These are phyloP conservation scores for Sequoiadendron giganteum DNA, from an alignment of 75 land plant species.

Conservation along the genomic window DNA sequence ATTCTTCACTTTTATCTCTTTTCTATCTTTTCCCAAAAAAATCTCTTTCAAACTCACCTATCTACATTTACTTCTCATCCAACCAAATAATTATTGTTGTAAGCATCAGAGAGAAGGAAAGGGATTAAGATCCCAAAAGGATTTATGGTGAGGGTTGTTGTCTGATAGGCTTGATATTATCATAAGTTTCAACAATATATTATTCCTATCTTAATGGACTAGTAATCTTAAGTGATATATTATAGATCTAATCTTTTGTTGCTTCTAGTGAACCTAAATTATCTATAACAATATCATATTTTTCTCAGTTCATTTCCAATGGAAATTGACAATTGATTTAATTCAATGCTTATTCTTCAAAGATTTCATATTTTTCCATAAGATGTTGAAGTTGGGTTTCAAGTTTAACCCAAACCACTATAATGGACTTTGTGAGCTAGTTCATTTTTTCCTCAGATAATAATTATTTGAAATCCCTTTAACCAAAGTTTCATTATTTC, in stretches of 20 bases:
- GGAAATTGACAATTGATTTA: slow-evolving; percentile 76
- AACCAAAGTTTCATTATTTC: slow-evolving; percentile 86
- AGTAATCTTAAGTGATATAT: slow-evolving; percentile 44
- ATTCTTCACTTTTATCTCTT: no score
- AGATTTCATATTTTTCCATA: slow-evolving; percentile 60
- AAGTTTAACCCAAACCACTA: slow-evolving; percentile 92
- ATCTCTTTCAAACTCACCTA: no score
- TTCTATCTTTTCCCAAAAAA: no score
- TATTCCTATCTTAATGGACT: slow-evolving; percentile 68
- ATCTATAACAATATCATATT: slow-evolving; percentile 81
- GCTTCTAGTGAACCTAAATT: slow-evolving; percentile 76
- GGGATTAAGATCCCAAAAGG: no score
- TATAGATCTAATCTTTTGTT: slow-evolving; percentile 48
- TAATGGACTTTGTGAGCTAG: slow-evolving; percentile 65
- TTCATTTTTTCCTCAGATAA: slow-evolving; percentile 84
- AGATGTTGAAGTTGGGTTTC: slow-evolving; percentile 79
- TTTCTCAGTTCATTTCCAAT: slow-evolving; percentile 65
- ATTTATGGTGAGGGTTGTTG: no score
- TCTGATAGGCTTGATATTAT: no score
- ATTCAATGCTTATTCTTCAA: slow-evolving; percentile 69
- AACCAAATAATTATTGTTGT: no score
- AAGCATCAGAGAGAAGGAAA: no score
- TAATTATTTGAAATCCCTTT: slow-evolving; percentile 56
- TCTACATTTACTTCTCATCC: no score
- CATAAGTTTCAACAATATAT: slow-evolving; percentile 6